phyloP scores from a whole-genome alignment of 352 stramenopile genomes.

The Phytophthora ramorum region DNA sequence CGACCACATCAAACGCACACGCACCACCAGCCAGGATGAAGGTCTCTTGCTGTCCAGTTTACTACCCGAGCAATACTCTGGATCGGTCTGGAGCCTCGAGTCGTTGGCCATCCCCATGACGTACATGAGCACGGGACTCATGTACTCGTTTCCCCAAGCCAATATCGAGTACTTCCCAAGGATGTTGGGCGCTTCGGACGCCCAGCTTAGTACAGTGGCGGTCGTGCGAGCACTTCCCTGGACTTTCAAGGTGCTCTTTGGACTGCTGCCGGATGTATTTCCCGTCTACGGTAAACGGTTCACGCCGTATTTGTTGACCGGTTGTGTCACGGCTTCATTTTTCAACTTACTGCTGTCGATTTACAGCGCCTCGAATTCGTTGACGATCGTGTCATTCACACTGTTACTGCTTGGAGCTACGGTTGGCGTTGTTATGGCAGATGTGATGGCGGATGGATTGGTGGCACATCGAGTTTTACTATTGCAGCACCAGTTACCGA shows the following conservation, averaged over 20 bases:
- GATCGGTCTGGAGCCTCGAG: constrained; percentile 59
- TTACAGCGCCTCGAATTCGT: constrained; percentile 35
- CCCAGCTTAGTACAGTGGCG: constrained; percentile 74
- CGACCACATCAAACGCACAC: constrained; percentile 30
- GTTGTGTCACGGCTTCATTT: constrained; percentile 59
- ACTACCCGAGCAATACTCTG: constrained; percentile 25
- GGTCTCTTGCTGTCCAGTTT: constrained; percentile 25
- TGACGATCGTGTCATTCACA: constrained; percentile 70
- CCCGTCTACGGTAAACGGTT: constrained; percentile 65
- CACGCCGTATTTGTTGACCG: constrained; percentile 81
- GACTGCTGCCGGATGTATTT: constrained; percentile 69
- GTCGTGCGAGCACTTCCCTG: constrained; percentile 78
- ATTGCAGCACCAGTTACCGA: constrained; percentile 19
- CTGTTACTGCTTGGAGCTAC: constrained; percentile 74
- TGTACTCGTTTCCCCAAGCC: constrained; percentile 71
- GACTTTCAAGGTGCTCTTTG: constrained; percentile 85
- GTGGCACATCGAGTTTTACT: constrained; percentile 68
- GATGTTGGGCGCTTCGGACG: constrained; percentile 61
- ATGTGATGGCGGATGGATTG: constrained; percentile 84
- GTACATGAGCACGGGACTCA: constrained; percentile 79
- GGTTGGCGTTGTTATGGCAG: constrained; percentile 79
- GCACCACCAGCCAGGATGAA: constrained; percentile 34
- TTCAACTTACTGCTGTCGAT: constrained; percentile 63
- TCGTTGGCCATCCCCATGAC: constrained; percentile 77
- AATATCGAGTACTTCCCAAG: constrained; percentile 83